Base-by-base conservation (phyloP, 2,329 filamentous ascomycete species). In the Cladosporium sp. region DNA sequence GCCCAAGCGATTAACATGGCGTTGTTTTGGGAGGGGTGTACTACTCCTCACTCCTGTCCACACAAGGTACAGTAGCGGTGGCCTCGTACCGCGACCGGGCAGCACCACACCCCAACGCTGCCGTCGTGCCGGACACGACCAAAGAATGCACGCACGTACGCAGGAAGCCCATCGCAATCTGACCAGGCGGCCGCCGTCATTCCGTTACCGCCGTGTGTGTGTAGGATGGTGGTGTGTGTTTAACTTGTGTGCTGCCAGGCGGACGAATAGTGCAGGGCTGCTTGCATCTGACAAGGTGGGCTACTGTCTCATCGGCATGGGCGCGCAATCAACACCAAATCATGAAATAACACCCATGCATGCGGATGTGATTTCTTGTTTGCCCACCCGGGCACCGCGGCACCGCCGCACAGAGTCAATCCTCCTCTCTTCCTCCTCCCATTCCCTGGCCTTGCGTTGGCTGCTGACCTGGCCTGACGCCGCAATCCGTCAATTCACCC, bases 221-320 rank as follows among this genome's bases (percentile, higher is more conserved):
- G 7, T 15, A 25, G n/a, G n/a, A 27, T 27, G 9, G 22, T 27
- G 22, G 22, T 9, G 22, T 27, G 22, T 27, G 22, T 27, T 9
- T 27, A 9, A n/a, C n/a, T n/a, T n/a, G n/a, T 27, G 22, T 27
- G 22, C 22, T 27, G 22, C 22, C 22, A 27, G 22, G 9, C 22
- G 5, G 22, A 4, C 22, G 22, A 27, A 27, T 9, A 27, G 22
- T 27, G 22, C 22, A 27, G 22, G 16, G 33, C 36, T 30, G 45
- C 45, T 25, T 48, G 27, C 43, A 22, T 48, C 43, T 47, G 43
- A 38, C 43, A 47, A 35, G 36, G 36, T 33, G 45, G 22, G 22
- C 22, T 27, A 38, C 36, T 48, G 45, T 48, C 45, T 48, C 45
- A 48, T 48, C 45, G 45, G 45, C 45, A 48, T 48, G 36, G 43